Base-by-base conservation (phyloP, 78 protist genomes). In the Dictyostelium firmibasis region DNA sequence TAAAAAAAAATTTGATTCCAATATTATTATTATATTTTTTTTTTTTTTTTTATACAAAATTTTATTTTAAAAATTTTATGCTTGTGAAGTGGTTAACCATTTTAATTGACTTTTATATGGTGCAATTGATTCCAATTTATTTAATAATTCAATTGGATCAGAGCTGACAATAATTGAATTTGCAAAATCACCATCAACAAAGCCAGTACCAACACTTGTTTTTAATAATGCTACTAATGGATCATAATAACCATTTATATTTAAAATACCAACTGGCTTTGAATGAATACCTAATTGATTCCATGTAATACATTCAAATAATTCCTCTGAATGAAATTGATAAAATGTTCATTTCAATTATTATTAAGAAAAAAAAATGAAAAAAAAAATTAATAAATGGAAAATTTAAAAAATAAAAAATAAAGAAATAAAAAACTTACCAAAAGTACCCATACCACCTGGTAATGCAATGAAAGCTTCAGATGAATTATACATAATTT, bases 371-470 rank as follows among this genome's bases (percentile, higher is more conserved):
- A n/a, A n/a, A n/a, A n/a, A n/a, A n/a, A n/a, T n/a, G n/a, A n/a
- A n/a, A n/a, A n/a, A n/a, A n/a, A n/a, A n/a, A n/a, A n/a, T n/a
- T n/a, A n/a, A n/a, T n/a, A n/a, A n/a, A n/a, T n/a, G 13, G 10
- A 23, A 20, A 69, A n/a, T n/a, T n/a, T n/a, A n/a, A n/a, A n/a
- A n/a, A n/a, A n/a, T n/a, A n/a, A n/a, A n/a, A n/a, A n/a, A n/a
- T n/a, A n/a, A n/a, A n/a, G n/a, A 27, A 23, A 69, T 16, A 13
- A 38, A 36, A 38, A 5, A 82, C 84, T 27, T 89, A 79, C 92
- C 96, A 47, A 94, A 88, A 10, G 97, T 94, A 53, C 97, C 97
- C 10, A 94, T 43, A 60, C 97, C 97, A 69, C 97, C 97, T 36
- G 97, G 97, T 38, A 94, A 31, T 13, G 97, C 97, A 35, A 94